A percentile compares a stretch with the other conserved stretches of the same genome.
phyloP scores from a whole-genome alignment of 169 alveolate genomes.

The Haemoproteus tartakovskyi region DNA sequence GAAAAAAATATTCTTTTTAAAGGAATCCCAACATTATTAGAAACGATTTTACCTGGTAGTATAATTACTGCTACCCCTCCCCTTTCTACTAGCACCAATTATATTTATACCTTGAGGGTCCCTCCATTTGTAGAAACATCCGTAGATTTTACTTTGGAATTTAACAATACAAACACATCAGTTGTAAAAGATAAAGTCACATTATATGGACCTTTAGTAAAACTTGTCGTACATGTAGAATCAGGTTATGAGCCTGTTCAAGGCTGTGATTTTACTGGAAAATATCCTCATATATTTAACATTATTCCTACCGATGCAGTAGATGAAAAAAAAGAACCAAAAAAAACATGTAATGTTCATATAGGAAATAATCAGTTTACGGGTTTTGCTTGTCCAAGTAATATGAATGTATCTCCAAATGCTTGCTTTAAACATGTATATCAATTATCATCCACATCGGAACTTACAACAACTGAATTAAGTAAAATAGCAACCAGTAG shows the following conservation, averaged over 20 bases:
- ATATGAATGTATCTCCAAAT: slow-evolving; percentile 8
- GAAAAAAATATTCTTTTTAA: slow-evolving; percentile 26
- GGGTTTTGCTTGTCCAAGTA: slow-evolving; percentile 45
- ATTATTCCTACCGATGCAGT: background rate
- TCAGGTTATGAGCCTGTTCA: slow-evolving; percentile 22
- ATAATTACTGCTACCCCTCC: slow-evolving; percentile 1
- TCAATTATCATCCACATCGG: no score
- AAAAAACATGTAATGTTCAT: slow-evolving; percentile 11
- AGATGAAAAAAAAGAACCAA: background rate
- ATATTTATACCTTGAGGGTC: slow-evolving; percentile 19
- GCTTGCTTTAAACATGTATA: slow-evolving; percentile 13
- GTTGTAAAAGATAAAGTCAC: background rate
- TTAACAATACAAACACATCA: slow-evolving; percentile 2
- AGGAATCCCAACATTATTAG: slow-evolving; percentile 17
- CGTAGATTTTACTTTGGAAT: slow-evolving; percentile 13
- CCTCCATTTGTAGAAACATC: slow-evolving; percentile 38
- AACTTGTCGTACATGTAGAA: slow-evolving; percentile 1
- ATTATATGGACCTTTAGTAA: slow-evolving; percentile 3
- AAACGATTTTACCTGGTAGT: slow-evolving; percentile 31
- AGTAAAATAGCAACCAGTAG: no score
- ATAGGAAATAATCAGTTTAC: slow-evolving; percentile 20
- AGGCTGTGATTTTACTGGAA: slow-evolving; percentile 60
- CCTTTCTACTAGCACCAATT: no score
- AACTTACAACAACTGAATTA: no score
- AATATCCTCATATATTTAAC: slow-evolving; percentile 14